Conservation (phyloP, 305 asterid genomes). For the Solanum hybrid region DNA sequence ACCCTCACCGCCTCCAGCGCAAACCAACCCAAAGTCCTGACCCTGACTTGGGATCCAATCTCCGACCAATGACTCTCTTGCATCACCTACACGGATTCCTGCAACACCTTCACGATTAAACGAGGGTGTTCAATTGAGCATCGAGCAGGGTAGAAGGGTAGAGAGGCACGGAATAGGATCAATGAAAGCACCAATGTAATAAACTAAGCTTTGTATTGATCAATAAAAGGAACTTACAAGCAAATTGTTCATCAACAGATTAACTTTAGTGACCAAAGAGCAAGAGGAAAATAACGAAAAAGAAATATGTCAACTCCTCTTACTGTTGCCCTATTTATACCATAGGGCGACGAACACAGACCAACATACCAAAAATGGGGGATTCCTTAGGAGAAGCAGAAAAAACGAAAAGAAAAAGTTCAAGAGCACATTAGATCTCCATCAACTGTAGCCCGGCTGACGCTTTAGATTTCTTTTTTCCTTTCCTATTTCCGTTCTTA, state of each 20-base stretch:
- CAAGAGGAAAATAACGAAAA: not conserved
- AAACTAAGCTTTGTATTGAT: not conserved
- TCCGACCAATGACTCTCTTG: not conserved
- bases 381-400: not conserved
- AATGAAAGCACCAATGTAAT: not conserved
- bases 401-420: not conserved
- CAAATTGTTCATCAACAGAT: not conserved
- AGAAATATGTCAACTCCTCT: not conserved
- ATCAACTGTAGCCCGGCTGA: not conserved
- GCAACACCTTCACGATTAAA: not conserved
- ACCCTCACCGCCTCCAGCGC: not conserved
- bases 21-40: not conserved
- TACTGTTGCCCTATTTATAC: not conserved
- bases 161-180: not conserved
- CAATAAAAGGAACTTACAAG: not conserved
- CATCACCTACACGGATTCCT: not conserved
- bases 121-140: not conserved
- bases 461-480: slow-evolving; percentile 1
- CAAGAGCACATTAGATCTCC: not conserved
- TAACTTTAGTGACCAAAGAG: not conserved
- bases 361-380: not conserved
- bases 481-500: not conserved
- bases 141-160: not conserved
- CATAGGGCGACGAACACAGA: not conserved
- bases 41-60: not conserved